Percentiles rank a stretch among this genome's conserved stretches.
Conservation (phyloP, 1,284 basidiomycete species). For the Termitomyces sp. region DNA sequence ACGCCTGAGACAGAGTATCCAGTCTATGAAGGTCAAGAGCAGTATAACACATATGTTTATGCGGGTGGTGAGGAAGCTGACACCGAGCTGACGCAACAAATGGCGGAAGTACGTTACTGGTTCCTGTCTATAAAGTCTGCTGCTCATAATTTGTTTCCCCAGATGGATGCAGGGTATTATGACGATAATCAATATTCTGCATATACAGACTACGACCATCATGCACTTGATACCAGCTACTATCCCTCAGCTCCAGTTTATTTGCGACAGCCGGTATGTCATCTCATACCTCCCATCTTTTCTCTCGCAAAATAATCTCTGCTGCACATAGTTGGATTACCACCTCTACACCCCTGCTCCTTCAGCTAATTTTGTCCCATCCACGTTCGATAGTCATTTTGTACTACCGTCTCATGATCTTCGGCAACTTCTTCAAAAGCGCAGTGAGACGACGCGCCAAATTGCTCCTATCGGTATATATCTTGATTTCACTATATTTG, state of each 20-base stretch:
- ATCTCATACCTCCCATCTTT: neutral
- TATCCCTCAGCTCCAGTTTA: constrained; percentile 53
- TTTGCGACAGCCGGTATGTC: constrained; percentile 63
- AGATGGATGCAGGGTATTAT: constrained; percentile 32
- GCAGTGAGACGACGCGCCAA: constrained; percentile 69
- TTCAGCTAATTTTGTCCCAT: constrained; percentile 47
- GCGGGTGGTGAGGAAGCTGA: constrained; percentile 35
- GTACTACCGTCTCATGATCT: constrained; percentile 57
- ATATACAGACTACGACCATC: constrained; percentile 31
- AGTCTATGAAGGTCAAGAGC: constrained; percentile 14
- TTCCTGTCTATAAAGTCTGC: neutral
- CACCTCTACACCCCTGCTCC: constrained; percentile 79
- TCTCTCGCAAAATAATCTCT: neutral
- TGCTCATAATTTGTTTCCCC: neutral
- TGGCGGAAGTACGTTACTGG: constrained; percentile 26
- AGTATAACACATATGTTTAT: constrained; percentile 31
- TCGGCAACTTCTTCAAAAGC: constrained; percentile 76
- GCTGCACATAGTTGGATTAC: constrained; percentile 72
- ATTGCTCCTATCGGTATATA: constrained; percentile 27
- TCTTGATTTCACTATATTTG: neutral
- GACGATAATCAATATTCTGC: constrained; percentile 26
- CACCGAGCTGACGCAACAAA: constrained; percentile 27
- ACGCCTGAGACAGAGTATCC: constrained; percentile 19
- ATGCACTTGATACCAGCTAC: constrained; percentile 37
- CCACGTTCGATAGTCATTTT: constrained; percentile 55